These are phyloP conservation scores for Boletus sp. DNA, from an alignment of 768 basidiomycete genomes.

Conservation along the genomic window DNA sequence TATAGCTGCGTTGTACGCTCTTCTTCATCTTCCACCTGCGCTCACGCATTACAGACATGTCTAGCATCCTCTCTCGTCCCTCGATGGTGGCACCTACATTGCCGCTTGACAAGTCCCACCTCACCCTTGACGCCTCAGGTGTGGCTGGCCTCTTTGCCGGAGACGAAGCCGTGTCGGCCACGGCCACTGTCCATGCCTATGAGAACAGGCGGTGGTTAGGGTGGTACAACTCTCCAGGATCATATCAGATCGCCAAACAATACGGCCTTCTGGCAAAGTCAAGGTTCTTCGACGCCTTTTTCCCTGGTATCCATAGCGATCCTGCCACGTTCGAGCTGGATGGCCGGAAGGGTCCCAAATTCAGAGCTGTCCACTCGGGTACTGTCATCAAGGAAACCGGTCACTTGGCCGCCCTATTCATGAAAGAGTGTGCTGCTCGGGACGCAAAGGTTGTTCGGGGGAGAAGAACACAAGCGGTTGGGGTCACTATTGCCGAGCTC, in stretches of 20 bases:
- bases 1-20: too few species aligned
- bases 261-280: slow-evolving; percentile 34
- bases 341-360: slow-evolving; percentile 29
- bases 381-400: slow-evolving; percentile 31
- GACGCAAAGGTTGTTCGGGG: slow-evolving; percentile 16
- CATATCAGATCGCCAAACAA: slow-evolving; percentile 33
- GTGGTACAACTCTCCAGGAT: slow-evolving; percentile 40
- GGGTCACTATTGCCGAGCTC: slow-evolving; percentile 31
- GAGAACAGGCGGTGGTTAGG: slow-evolving; percentile 33
- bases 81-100: slow-evolving; percentile 16
- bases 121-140: slow-evolving; percentile 32
- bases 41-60: too few species aligned
- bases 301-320: slow-evolving; percentile 32
- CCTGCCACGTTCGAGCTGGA: slow-evolving; percentile 32
- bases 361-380: too few species aligned
- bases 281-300: slow-evolving; percentile 33
- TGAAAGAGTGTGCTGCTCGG: slow-evolving; percentile 18
- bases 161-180: slow-evolving; percentile 38
- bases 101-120: too few species aligned
- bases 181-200: slow-evolving; percentile 37
- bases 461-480: slow-evolving; percentile 20
- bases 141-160: slow-evolving; percentile 39
- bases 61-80: slow-evolving; percentile 13
- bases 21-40: too few species aligned
- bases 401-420: slow-evolving; percentile 31